Evolutionary conservation across 1,284 basidiomycete genomes (phyloP), one percentile per base, ranked within the genome.

Genomic region (Naganishia cerealis): DNA sequence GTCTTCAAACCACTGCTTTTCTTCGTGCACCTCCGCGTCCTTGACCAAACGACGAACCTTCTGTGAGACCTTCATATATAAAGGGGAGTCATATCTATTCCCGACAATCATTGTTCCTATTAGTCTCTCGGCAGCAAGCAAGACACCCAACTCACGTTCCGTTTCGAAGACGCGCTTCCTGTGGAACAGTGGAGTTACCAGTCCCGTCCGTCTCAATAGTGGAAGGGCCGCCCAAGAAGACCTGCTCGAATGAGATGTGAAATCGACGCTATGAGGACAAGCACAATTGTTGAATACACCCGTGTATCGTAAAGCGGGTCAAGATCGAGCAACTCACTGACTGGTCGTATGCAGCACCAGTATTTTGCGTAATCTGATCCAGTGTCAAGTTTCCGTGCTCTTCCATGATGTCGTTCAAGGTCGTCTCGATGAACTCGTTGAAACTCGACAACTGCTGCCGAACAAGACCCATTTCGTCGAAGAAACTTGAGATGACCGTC

Each of bases 351-450:
- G 43, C 48, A 18, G 54, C 63, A 3, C 63, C 63, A 9, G 50
- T 66, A 26, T 66, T 66, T 18, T 66, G 63, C 77, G 93, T 90
- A 69, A 90, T 89, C 81, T 99, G 95, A 82, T 99, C 95, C 61
- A 99, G 84, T 70, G 95, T 94, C 76, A 99, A 87, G 74, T 92
- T 91, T 40, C 88, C 84, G 73, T 92, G 93, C 82, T 99, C 96
- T 77, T 99, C 95, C 42, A 99, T 94, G 40, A 99, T 85, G 79
- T 99, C 95, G 82, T 99, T 95, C 91, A 99, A 97, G 21, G 94
- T 98, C 77, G 97, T 98, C 80, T 95, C 92, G 59, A 99, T 92
- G 77, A 99, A 99, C 82, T 99, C 96, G 81, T 99, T 94, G 82
- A 96, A 99, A 38, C 92, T 95, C 83, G 96, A 94, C 67, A 99